These are phyloP conservation scores for Colletotrichum scovillei DNA, from an alignment of 2,329 filamentous ascomycete genomes.

Conservation along the genomic window DNA sequence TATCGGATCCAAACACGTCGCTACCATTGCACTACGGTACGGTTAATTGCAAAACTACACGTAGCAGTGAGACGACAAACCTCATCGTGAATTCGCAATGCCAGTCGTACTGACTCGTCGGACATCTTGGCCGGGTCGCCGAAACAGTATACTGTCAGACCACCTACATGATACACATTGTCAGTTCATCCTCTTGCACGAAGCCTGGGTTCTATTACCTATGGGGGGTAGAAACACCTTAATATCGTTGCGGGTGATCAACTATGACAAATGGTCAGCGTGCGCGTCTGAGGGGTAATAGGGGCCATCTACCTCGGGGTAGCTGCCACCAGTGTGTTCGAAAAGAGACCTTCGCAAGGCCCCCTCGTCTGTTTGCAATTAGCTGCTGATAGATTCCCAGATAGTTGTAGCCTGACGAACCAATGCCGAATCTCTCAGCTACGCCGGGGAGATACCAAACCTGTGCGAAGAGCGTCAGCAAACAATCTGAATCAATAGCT, in stretches of 20 bases:
- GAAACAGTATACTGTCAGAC: constrained; percentile 96
- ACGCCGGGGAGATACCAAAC: constrained; percentile 88
- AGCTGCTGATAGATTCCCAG: constrained; percentile 34
- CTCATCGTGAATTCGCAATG: constrained; percentile 83
- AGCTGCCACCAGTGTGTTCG: constrained; percentile 95
- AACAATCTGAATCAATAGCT: constrained; percentile 11
- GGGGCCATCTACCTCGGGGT: constrained; percentile 74
- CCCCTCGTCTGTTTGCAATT: constrained; percentile 75
- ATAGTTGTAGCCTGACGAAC: constrained; percentile 53
- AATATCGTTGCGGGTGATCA: constrained; percentile 94
- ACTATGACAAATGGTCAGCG: constrained; percentile 51
- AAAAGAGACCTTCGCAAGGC: constrained; percentile 88
- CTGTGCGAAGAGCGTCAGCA: constrained; percentile 41
- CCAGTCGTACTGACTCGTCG: constrained; percentile 82
- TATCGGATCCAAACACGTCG: constrained; percentile 97
- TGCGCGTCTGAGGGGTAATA: neutral
- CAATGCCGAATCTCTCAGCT: constrained; percentile 92
- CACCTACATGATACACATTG: constrained; percentile 60
- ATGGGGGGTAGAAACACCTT: constrained; percentile 97
- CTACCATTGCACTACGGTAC: constrained; percentile 82
- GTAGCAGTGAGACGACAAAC: constrained; percentile 46
- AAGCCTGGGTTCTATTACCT: constrained; percentile 56
- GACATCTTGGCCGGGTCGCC: constrained; percentile 95
- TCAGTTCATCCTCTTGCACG: neutral
- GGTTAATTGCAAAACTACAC: neutral